Evolutionary conservation across 768 basidiomycete genomes (phyloP), one percentile per base, ranked within the genome.

Genomic region (Boletus subparvulus): DNA sequence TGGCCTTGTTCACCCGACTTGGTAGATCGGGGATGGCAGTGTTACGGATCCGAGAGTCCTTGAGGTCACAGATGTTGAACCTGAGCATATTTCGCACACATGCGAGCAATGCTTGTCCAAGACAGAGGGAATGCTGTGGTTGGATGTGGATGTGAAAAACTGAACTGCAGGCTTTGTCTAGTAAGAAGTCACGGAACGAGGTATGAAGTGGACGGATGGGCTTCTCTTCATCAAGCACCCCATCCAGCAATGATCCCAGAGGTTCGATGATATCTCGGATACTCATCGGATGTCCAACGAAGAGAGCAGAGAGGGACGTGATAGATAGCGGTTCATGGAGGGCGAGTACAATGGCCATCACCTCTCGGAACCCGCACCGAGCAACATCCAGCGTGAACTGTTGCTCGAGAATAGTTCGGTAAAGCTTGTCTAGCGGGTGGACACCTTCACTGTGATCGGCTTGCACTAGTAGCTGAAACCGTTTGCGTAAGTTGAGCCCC

Each of bases 151-250:
- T 36, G 13, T 36, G 35, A 12, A 36, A 36, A 30, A 2, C 12
- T 0, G 37, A 42, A 39, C 54, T 55, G 3, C 45, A 41, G 1
- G 26, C 3, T 16, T 30, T 8, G n/a, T 59, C 48, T 0, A 59
- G 47, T 11, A 54, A 36, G 13, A 54, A 54, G 28, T 54, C 51
- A 16, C 19, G 6, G 26, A 57, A 54, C 1, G 51, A 57, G 1
- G 52, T 37, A 26, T 57, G 56, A 28, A 53, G 39, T 7, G 50
- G 50, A 5, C 21, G 41, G 10, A 58, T 58, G 4, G 41, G 51
- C 6, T 21, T 53, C 3, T 50, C 42, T 12, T 50, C 48, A 19
- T 53, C 39, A 12, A 32, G 19, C 1, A 12, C 48, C 1, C 57
- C 57, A 9, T 45, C 37, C 2, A 58, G 24, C 40, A 58, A 35